phyloP scores from a whole-genome alignment of 495 filamentous ascomycete species.

The Polyplosphaeria fusca region DNA sequence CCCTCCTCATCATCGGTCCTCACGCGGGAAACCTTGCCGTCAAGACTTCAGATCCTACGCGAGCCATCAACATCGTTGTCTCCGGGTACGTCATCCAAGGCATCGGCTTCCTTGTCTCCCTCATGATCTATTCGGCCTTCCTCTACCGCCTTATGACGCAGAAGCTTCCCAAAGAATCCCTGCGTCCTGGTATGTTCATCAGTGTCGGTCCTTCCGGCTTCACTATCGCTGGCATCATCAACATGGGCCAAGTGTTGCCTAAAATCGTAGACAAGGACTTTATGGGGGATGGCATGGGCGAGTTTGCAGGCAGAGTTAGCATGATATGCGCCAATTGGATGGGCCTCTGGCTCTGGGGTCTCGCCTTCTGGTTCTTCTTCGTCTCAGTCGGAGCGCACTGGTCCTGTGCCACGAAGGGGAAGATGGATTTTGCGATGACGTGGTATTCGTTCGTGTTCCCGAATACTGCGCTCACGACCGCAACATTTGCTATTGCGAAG shows the following conservation, averaged over 20 bases:
- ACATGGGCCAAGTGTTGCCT: slow-evolving; percentile 51
- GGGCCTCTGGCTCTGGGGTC: slow-evolving; percentile 78
- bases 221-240: slow-evolving; percentile 67
- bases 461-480: slow-evolving; percentile 72
- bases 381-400: slow-evolving; percentile 72
- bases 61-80: slow-evolving; percentile 62
- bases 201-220: slow-evolving; percentile 77
- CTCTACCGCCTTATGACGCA: slow-evolving; percentile 89
- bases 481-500: slow-evolving; percentile 67
- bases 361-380: slow-evolving; percentile 84
- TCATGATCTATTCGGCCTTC: slow-evolving; percentile 84
- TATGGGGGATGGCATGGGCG: slow-evolving; percentile 53
- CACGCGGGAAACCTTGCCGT: slow-evolving; percentile 65
- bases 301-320: slow-evolving; percentile 53
- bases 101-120: slow-evolving; percentile 76
- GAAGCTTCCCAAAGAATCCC: slow-evolving; percentile 72
- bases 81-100: slow-evolving; percentile 73
- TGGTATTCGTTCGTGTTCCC: slow-evolving; percentile 90
- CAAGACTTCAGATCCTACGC: slow-evolving; percentile 41
- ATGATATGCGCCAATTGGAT: slow-evolving; percentile 57
- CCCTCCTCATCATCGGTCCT: slow-evolving; percentile 74
- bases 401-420: slow-evolving; percentile 58
- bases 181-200: slow-evolving; percentile 82
- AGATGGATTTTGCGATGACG: slow-evolving; percentile 77
- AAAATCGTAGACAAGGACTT: slow-evolving; percentile 52